Evolutionary conservation across 2,329 filamentous ascomycete genomes (phyloP).

Genomic region (Cercospora zeina): DNA sequence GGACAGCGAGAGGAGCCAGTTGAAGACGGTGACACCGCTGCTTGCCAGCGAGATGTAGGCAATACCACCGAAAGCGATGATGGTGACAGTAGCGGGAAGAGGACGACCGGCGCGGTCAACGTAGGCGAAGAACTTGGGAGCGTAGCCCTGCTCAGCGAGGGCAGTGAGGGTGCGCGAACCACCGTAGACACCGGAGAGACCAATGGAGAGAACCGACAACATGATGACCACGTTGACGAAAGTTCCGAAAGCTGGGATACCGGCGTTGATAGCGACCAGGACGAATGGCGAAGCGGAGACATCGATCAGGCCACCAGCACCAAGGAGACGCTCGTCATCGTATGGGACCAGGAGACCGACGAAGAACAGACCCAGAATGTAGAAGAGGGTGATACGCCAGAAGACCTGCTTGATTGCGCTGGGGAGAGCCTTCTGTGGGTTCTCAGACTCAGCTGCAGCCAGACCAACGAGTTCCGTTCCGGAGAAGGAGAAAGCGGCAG

Average conservation of each 20-base stretch:
- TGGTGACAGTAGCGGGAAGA: conserved; percentile 52
- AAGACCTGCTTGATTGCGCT: conserved; percentile 91
- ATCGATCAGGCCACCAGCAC: conserved; percentile 56
- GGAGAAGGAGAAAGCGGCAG: conserved; percentile 62
- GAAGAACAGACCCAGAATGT: conserved; percentile 76
- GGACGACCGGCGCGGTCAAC: conserved; percentile 64
- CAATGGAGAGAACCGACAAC: conserved; percentile 78
- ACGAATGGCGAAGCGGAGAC: conserved; percentile 85
- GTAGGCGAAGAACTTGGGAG: conserved; percentile 59
- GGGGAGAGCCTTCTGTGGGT: conserved; percentile 77
- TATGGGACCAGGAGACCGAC: conserved; percentile 82
- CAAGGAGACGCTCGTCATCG: conserved; percentile 63
- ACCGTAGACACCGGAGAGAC: conserved; percentile 75
- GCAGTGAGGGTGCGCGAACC: conserved; percentile 87
- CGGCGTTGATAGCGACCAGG: conserved; percentile 76
- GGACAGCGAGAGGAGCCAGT: conserved; percentile 69
- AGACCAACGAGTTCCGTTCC: conserved; percentile 65
- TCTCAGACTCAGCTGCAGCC: conserved; percentile 75
- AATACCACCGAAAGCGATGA: conserved; percentile 56
- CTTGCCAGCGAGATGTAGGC: conserved; percentile 59
- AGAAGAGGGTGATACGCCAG: conserved; percentile 90
- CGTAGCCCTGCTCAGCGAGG: conserved; percentile 73
- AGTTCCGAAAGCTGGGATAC: conserved; percentile 76
- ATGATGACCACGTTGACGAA: conserved; percentile 96
- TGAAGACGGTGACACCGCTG: conserved; percentile 54